These are phyloP conservation scores for Microcyclospora pomicola DNA, from an alignment of 2,329 filamentous ascomycete genomes.

Conservation along the genomic window DNA sequence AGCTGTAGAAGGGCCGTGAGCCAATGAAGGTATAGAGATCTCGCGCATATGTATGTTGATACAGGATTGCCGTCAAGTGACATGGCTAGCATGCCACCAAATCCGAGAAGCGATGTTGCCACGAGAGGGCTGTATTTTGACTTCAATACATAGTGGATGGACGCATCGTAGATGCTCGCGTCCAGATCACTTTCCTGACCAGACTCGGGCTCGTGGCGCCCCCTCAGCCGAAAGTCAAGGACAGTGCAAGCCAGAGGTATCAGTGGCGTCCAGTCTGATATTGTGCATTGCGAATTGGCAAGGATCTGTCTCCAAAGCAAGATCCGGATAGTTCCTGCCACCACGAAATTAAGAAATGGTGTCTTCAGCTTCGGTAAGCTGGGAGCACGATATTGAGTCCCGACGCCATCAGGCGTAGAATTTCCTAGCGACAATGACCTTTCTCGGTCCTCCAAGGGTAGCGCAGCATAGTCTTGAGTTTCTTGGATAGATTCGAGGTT, in stretches of 20 bases:
- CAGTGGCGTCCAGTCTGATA: slow-evolving; percentile 14
- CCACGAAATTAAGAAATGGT: slow-evolving; percentile 16
- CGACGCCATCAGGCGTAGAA: too few relatives aligned
- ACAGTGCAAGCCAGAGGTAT: slow-evolving; percentile 17
- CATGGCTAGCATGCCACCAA: slow-evolving; percentile 26
- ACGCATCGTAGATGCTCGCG: slow-evolving; percentile 19
- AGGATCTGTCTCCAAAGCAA: slow-evolving; percentile 30
- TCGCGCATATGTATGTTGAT: slow-evolving; percentile 39
- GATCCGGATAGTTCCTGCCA: slow-evolving; percentile 19
- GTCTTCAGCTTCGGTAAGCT: slow-evolving; percentile 16
- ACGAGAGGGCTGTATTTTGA: slow-evolving; percentile 26
- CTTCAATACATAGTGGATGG: slow-evolving; percentile 20
- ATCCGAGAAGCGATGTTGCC: slow-evolving; percentile 24
- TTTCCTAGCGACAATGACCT: slow-evolving; percentile 1
- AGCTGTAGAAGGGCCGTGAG: slow-evolving; percentile 26
- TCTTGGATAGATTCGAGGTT: slow-evolving; percentile 9
- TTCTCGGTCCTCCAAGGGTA: slow-evolving; percentile 19
- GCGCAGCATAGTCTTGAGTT: slow-evolving; percentile 11
- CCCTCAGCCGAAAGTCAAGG: too few relatives aligned
- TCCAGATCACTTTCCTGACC: slow-evolving; percentile 10
- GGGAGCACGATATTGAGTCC: background rate
- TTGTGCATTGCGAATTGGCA: slow-evolving; percentile 30
- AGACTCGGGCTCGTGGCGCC: too few relatives aligned
- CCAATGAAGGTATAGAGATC: slow-evolving; percentile 21
- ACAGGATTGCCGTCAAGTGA: slow-evolving; percentile 23